Base-by-base conservation (phyloP, 495 filamentous ascomycete genomes). In the Entonaema liquescens region DNA sequence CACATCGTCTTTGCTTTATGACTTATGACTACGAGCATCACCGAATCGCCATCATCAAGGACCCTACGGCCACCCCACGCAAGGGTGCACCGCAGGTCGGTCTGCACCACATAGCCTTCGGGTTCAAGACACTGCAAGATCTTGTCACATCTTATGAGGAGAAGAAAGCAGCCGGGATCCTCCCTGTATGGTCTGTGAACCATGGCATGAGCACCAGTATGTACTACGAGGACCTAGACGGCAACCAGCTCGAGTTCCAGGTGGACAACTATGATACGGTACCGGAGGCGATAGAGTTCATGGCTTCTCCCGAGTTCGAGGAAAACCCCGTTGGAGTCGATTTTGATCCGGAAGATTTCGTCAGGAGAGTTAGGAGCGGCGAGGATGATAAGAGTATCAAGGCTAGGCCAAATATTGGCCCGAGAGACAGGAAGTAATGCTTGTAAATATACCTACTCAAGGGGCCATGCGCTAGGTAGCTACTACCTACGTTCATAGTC, bases 181-280 rank as follows among this genome's bases (percentile, higher is more conserved):
- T 64, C 29, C 81, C 81, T 0, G 17, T 44, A 1, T 81, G 78
- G 78, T 76, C 73, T 28, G 77, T 83, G 17, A 81, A 83, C 58
- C 82, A 84, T 47, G 82, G 81, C 5, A 58, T 69, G n/a, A 83
- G 74, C 11, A 81, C 75, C 7, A 78, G 74, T 50, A 78, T 84
- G 9, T 84, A 84, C 65, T 84, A 83, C 63, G 60, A 65, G 9
- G 82, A 84, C 65, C 80, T 78, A 17, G 82, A 84, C 50, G 81
- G 81, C 8, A 84, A 84, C 60, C 31, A 60, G 49, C 62, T 84
- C 33, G 82, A 84, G 74, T 76, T 76, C 5, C 81, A 84, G 70
- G 79, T 82, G 5, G 80, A 83, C 54, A 78, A 77, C 23, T 80
- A 78, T 21, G 75, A 78, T 15, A 73, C 72, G 29, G 59, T 73